Conservation (phyloP, 495 filamentous ascomycete genomes). For the Cercophora scortea region DNA sequence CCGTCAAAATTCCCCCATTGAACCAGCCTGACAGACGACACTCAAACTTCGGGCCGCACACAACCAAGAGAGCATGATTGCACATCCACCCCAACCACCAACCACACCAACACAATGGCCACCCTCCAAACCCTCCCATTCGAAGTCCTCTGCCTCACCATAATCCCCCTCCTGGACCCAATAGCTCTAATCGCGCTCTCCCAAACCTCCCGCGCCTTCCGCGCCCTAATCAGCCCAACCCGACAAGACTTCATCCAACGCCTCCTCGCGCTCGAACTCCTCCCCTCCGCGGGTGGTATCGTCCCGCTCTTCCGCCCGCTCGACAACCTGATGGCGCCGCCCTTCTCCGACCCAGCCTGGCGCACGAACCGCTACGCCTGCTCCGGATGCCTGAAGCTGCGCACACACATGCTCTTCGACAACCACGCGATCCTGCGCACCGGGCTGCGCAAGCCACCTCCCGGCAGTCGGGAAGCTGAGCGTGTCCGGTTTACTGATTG, state of each 20-base stretch:
- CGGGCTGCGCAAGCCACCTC: conserved; percentile 13
- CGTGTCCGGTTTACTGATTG: conserved; percentile 12
- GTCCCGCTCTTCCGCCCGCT: conserved; percentile 5
- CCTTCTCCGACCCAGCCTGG: conserved; percentile 4
- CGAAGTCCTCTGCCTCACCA: not conserved
- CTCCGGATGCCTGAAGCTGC: conserved; percentile 17
- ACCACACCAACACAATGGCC: not conserved
- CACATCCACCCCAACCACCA: no score
- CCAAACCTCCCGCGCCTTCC: not conserved
- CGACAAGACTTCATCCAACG: conserved; percentile 10
- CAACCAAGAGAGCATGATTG: no score
- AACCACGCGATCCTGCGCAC: conserved; percentile 14
- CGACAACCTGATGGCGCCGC: conserved; percentile 3
- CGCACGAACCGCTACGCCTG: conserved; percentile 16
- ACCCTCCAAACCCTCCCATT: not conserved
- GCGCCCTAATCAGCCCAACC: conserved; percentile 4
- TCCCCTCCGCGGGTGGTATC: conserved; percentile 15
- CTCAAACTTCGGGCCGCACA: no score
- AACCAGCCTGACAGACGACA: no score
- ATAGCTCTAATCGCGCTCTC: not conserved
- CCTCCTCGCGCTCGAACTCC: conserved; percentile 18
- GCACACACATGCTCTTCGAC: conserved; percentile 15
- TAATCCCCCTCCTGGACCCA: not conserved
- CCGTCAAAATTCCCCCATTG: no score
- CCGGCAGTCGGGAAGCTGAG: conserved; percentile 8